These are phyloP conservation scores for Zancudomyces culisetae DNA, from an alignment of 371 early-diverging fungal species.

Conservation along the genomic window DNA sequence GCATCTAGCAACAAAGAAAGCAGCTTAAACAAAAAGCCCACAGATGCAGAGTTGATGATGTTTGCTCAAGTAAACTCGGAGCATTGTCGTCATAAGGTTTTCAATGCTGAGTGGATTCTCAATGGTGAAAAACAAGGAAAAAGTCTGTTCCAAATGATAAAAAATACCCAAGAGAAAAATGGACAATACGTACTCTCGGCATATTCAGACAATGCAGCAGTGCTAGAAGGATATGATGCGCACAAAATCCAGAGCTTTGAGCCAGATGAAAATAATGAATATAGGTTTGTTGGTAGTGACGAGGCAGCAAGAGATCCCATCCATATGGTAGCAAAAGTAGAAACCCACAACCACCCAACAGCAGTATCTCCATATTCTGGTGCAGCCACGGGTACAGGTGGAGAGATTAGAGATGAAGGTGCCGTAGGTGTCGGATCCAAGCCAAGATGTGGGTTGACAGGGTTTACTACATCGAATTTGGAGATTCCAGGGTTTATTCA, in stretches of 20 bases:
- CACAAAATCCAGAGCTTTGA: slow-evolving; percentile 34
- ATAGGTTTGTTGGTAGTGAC: slow-evolving; percentile 22
- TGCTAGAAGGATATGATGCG: slow-evolving; percentile 62
- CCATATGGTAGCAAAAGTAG: slow-evolving; percentile 86
- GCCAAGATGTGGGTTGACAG: slow-evolving; percentile 84
- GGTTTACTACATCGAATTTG: slow-evolving; percentile 82
- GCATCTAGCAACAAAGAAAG: slow-evolving; percentile 2
- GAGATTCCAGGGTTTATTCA: slow-evolving; percentile 70
- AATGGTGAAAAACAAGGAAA: slow-evolving; percentile 54
- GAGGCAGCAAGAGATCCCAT: slow-evolving; percentile 2
- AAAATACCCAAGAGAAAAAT: slow-evolving; percentile 65
- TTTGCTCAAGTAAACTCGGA: slow-evolving; percentile 98
- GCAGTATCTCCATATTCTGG: slow-evolving; percentile 94
- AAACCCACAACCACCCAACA: slow-evolving; percentile 97
- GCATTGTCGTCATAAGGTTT: slow-evolving; percentile 97
- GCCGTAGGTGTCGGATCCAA: slow-evolving; percentile 87
- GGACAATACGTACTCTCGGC: slow-evolving; percentile 75
- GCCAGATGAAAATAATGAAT: slow-evolving; percentile 24
- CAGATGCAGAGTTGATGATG: slow-evolving; percentile 97
- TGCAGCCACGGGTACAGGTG: slow-evolving; percentile 85
- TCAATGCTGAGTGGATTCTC: slow-evolving; percentile 88
- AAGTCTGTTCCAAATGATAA: slow-evolving; percentile 86
- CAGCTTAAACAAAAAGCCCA: slow-evolving; percentile 58
- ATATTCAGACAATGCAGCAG: slow-evolving; percentile 94
- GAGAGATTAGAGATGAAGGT: slow-evolving; percentile 96